Percentiles rank a stretch among this genome's conserved stretches.
phyloP scores from a whole-genome alignment of 805 yeast species.

The Saccharomycopsis olivae region DNA sequence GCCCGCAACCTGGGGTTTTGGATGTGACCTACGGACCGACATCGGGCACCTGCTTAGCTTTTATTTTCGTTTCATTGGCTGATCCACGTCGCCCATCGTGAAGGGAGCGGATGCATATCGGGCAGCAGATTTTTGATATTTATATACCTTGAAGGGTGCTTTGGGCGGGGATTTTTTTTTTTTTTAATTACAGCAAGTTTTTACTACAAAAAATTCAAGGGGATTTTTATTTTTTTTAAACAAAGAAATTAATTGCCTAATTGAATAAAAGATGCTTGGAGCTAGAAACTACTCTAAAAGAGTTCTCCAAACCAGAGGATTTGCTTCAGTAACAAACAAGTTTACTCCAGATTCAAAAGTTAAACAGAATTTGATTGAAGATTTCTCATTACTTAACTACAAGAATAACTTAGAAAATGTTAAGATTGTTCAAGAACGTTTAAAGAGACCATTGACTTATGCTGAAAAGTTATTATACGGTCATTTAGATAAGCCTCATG shows the following conservation, averaged over 20 bases:
- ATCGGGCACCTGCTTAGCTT: conserved; percentile 4
- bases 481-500: conserved; percentile 80
- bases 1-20: background rate
- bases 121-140: background rate
- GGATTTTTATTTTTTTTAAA: background rate
- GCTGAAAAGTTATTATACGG: conserved; percentile 94
- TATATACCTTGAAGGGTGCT: background rate
- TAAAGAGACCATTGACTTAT: conserved; percentile 80
- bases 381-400: conserved; percentile 81
- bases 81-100: background rate
- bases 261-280: conserved; percentile 6
- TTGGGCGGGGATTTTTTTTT: background rate
- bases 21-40: background rate
- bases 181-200: background rate
- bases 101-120: background rate
- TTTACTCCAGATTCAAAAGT: conserved; percentile 63
- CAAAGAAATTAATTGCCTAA: background rate
- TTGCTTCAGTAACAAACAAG: conserved; percentile 30
- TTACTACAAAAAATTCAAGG: background rate
- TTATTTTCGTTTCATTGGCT: background rate
- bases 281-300: conserved; percentile 7
- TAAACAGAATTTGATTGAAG: conserved; percentile 70
- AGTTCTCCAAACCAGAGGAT: conserved; percentile 19
- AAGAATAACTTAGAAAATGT: conserved; percentile 84
- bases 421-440: conserved; percentile 70